Conservation (phyloP, 805 yeast genomes). For the Clavispora carvajalis region DNA sequence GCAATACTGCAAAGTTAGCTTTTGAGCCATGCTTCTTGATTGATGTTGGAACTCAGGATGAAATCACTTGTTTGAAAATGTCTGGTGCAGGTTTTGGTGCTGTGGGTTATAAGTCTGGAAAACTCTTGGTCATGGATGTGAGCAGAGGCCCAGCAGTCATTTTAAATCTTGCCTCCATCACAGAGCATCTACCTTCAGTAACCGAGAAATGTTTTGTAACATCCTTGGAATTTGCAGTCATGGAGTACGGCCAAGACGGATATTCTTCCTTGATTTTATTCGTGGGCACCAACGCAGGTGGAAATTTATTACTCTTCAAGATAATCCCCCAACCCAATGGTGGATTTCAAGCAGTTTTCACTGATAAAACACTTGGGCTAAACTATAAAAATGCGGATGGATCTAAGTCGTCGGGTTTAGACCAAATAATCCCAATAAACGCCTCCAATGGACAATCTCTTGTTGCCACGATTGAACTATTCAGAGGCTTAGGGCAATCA, state of each 20-base stretch:
- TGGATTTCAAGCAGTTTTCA: constrained; percentile 56
- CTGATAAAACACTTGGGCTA: constrained; percentile 37
- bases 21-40: constrained; percentile 32
- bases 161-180: constrained; percentile 31
- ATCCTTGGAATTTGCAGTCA: constrained; percentile 65
- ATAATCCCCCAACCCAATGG: constrained; percentile 54
- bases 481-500: constrained; percentile 59
- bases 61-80: constrained; percentile 57
- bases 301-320: constrained; percentile 55
- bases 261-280: constrained; percentile 67
- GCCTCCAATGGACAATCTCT: constrained; percentile 58
- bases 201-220: constrained; percentile 42
- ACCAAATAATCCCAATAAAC: constrained; percentile 53
- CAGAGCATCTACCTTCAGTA: constrained; percentile 27
- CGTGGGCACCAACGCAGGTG: constrained; percentile 77
- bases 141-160: constrained; percentile 73
- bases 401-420: constrained; percentile 48
- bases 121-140: constrained; percentile 63
- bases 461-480: constrained; percentile 52
- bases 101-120: constrained; percentile 73
- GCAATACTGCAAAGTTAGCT: constrained; percentile 23
- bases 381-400: constrained; percentile 33
- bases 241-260: constrained; percentile 60
- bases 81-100: constrained; percentile 83
- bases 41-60: constrained; percentile 18